Evolutionary conservation across 495 filamentous ascomycete species (phyloP), one percentile per base, ranked within the genome.

Genomic region (Clavariopsis aquatica): DNA sequence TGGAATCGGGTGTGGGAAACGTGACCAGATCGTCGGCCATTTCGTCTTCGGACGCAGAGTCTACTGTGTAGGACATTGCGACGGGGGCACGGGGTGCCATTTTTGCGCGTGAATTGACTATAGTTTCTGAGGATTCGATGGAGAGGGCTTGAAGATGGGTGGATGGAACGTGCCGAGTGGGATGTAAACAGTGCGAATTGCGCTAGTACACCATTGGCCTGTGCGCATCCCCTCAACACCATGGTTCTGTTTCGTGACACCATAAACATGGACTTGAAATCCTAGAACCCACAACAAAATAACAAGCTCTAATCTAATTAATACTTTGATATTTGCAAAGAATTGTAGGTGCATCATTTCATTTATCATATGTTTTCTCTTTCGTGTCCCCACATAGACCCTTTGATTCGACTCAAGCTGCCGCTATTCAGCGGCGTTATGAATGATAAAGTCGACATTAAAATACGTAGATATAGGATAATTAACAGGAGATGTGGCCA

Each of bases 11-110:
- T 5, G 73, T 75, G 20, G 76, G 77, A 57, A 79, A 71, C 38
- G 73, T 64, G 58, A 75, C 66, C 43, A 69, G 54, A 23, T 58
- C 64, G 55, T 78, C 73, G 20, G 72, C 66, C 23, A 73, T 76
- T 29, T 80, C 78, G 74, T 88, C 85, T 52, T 91, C 88, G 65
- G 85, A 84, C 56, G 89, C 87, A 41, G 85, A 89, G 62, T 85
- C 87, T 36, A 87, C 78, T 49, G 88, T 76, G n/a, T 79, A 82
- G 62, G 87, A 82, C 24, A 90, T 69, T 28, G 81, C 75, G 24
- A 79, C 62, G n/a, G 75, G 75, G 62, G 80, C 84, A 56, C 76
- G 73, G 66, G 82, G 84, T 24, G 84, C 78, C 84, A 87, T 87
- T 49, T 49, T 69, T 51, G 55, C 62, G 56, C 9, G 47, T 9